Percentiles rank a stretch among this genome's conserved stretches.
phyloP scores from a whole-genome alignment of 305 asterid genomes.

The Lippia alba region DNA sequence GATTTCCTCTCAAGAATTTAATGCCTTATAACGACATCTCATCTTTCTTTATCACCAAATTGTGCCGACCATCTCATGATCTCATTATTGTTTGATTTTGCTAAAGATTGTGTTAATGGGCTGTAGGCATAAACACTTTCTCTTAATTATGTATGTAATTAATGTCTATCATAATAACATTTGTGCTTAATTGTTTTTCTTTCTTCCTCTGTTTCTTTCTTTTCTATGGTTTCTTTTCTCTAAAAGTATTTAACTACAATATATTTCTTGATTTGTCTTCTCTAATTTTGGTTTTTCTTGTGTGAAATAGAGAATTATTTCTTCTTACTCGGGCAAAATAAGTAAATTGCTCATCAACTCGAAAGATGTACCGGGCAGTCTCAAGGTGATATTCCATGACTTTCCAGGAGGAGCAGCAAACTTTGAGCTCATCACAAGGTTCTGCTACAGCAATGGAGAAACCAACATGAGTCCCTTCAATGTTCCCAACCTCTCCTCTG shows the following conservation, averaged over 20 bases:
- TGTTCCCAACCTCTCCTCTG: conserved; percentile 51
- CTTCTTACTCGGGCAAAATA: conserved; percentile 63
- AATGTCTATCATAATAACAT: background rate
- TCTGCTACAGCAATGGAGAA: conserved; percentile 67
- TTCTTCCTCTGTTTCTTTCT: background rate
- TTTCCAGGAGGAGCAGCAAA: conserved; percentile 87
- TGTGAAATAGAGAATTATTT: conserved; percentile 57
- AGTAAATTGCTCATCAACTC: conserved; percentile 53
- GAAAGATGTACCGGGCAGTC: conserved; percentile 36
- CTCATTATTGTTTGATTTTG: too few species aligned
- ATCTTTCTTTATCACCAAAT: conserved; percentile 37
- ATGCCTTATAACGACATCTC: conserved; percentile 57
- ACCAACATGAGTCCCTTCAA: conserved; percentile 57
- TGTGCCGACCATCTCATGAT: conserved; percentile 28
- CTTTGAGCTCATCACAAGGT: conserved; percentile 74
- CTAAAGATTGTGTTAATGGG: background rate
- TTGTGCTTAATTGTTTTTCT: background rate
- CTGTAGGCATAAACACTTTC: background rate
- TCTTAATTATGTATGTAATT: conserved; percentile 1
- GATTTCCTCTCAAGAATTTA: conserved; percentile 49
- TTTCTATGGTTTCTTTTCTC: too few species aligned
- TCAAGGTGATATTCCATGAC: conserved; percentile 75
- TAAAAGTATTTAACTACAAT: too few species aligned
- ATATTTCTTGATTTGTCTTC: background rate
- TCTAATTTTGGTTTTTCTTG: conserved; percentile 20